Conservation (phyloP, 1,284 basidiomycete species). For the Leccinum olivaceoglutinosum region DNA sequence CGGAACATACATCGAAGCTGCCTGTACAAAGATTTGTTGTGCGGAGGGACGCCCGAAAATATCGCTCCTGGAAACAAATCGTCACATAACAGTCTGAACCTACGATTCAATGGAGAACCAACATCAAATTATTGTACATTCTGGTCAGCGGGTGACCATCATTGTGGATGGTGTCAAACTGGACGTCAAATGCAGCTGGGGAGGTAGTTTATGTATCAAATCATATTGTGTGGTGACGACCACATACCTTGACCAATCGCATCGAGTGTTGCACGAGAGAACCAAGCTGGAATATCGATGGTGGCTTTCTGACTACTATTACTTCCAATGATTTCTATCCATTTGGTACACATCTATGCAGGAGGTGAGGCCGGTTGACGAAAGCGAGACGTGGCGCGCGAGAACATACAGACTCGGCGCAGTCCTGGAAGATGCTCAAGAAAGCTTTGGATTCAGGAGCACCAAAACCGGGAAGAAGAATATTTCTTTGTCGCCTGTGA, state of each 20-base stretch:
- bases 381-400: slow-evolving; percentile 1
- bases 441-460: slow-evolving; percentile 34
- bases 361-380: slow-evolving; percentile 6
- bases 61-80: slow-evolving; percentile 11
- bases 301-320: slow-evolving; percentile 28
- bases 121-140: slow-evolving; percentile 33
- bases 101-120: slow-evolving; percentile 7
- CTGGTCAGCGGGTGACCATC: slow-evolving; percentile 33
- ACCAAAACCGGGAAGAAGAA: slow-evolving; percentile 42
- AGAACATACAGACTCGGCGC: slow-evolving; percentile 20
- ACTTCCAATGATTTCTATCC: slow-evolving; percentile 37
- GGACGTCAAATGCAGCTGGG: slow-evolving; percentile 40
- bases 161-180: slow-evolving; percentile 33
- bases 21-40: slow-evolving; percentile 19
- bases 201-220: background rate
- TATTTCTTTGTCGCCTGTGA: slow-evolving; percentile 40
- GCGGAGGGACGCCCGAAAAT: slow-evolving; percentile 23
- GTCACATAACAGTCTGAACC: slow-evolving; percentile 3
- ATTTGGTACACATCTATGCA: slow-evolving; percentile 39
- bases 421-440: slow-evolving; percentile 30
- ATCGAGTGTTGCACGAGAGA: slow-evolving; percentile 40
- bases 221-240: slow-evolving; percentile 5
- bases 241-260: slow-evolving; percentile 39
- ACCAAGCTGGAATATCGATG: slow-evolving; percentile 38
- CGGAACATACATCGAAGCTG: slow-evolving; percentile 19